These are phyloP conservation scores for Ulmus americana DNA, from an alignment of 331 rosid genomes.

Conservation along the genomic window DNA sequence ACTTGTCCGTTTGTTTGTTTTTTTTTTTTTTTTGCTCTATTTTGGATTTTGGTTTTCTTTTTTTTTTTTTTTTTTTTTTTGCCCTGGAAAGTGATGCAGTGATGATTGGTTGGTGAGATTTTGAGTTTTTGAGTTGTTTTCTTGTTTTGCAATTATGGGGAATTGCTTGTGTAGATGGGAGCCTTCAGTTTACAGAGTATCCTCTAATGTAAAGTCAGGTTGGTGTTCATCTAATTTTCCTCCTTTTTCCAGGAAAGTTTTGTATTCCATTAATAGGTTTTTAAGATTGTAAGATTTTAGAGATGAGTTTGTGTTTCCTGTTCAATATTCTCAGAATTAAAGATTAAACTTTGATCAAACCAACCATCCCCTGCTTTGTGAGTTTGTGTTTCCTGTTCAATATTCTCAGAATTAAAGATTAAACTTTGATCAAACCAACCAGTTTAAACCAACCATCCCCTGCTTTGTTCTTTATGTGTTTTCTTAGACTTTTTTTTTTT, in stretches of 20 bases:
- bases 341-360: slow-evolving; percentile 13
- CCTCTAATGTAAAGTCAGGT: slow-evolving; percentile 92
- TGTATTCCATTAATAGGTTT: background rate
- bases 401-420: slow-evolving; percentile 12
- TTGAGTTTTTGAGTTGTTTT: slow-evolving; percentile 26
- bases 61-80: no score
- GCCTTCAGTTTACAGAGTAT: slow-evolving; percentile 67
- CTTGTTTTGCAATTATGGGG: slow-evolving; percentile 46
- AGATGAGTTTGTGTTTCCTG: slow-evolving; percentile 3
- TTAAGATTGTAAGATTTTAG: slow-evolving; percentile 2
- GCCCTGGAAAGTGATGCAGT: no score
- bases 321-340: background rate
- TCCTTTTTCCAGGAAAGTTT: background rate
- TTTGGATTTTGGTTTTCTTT: background rate
- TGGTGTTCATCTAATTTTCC: slow-evolving; percentile 16
- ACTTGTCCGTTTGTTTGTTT: background rate
- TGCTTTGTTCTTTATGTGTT: slow-evolving; percentile 20
- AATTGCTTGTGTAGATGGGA: slow-evolving; percentile 69
- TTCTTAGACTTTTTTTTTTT: background rate
- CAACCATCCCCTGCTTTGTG: slow-evolving; percentile 16
- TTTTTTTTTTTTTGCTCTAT: slow-evolving; percentile 3
- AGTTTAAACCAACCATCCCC: no score
- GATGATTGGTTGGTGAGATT: background rate
- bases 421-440: slow-evolving; percentile 6
- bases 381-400: background rate